A percentile compares a stretch with the other conserved stretches of the same genome.
Conservation (phyloP, 2,329 filamentous ascomycete genomes). For the Colletotrichum scovillei region DNA sequence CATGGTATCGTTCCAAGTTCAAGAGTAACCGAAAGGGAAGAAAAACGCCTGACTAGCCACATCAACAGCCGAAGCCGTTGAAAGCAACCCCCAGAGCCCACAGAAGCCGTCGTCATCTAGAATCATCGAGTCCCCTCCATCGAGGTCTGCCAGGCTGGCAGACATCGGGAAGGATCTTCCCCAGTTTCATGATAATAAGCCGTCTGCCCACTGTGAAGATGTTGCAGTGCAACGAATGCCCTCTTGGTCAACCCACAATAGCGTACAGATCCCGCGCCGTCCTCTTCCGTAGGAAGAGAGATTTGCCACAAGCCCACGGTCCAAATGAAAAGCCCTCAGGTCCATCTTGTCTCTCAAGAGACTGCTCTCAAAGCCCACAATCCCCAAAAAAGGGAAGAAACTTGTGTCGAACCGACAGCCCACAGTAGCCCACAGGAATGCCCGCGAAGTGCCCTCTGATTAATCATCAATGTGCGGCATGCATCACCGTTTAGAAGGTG, state of each 20-base stretch:
- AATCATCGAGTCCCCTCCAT: slow-evolving; percentile 46
- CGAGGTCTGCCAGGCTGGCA: slow-evolving; percentile 31
- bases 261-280: slow-evolving; percentile 33
- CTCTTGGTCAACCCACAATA: slow-evolving; percentile 42
- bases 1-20: slow-evolving; percentile 34
- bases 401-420: slow-evolving; percentile 66
- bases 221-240: slow-evolving; percentile 41
- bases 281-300: slow-evolving; percentile 12
- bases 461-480: slow-evolving; percentile 49
- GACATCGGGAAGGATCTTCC: slow-evolving; percentile 46
- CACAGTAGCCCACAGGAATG: slow-evolving; percentile 63
- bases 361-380: slow-evolving; percentile 66
- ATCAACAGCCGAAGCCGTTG: slow-evolving; percentile 16
- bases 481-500: slow-evolving; percentile 64
- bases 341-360: slow-evolving; percentile 60
- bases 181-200: slow-evolving; percentile 41
- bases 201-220: slow-evolving; percentile 40
- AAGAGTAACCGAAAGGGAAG: slow-evolving; percentile 29
- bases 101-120: slow-evolving; percentile 44
- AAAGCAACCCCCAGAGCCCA: slow-evolving; percentile 41
- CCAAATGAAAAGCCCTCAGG: slow-evolving; percentile 63
- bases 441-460: slow-evolving; percentile 58
- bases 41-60: slow-evolving; percentile 36
- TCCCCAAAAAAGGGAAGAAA: slow-evolving; percentile 45
- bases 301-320: slow-evolving; percentile 46